These are phyloP conservation scores for Emergomyces pasteurianus DNA, from an alignment of 2,329 filamentous ascomycete species.

Conservation along the genomic window DNA sequence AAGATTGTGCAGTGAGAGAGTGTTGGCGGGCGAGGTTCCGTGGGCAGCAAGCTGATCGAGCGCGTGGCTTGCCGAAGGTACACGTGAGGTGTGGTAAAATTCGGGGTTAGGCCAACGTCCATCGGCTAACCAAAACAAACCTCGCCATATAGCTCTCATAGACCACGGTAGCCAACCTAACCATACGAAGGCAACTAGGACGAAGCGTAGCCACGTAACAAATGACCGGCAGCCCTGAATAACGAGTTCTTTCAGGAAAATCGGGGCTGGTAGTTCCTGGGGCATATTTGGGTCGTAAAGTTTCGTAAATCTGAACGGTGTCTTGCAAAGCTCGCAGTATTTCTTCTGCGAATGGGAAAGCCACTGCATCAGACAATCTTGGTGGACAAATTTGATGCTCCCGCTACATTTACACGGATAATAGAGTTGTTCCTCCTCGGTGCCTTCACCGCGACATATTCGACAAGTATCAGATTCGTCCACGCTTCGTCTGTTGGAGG, in stretches of 20 bases:
- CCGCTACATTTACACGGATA: conserved; percentile 98
- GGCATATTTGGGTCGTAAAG: conserved; percentile 95
- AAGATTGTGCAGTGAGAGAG: conserved; percentile 15
- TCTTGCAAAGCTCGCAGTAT: conserved; percentile 98
- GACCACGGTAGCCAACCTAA: conserved; percentile 76
- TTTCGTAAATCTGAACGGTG: conserved; percentile 94
- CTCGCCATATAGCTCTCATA: conserved; percentile 85
- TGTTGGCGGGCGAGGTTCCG: conserved; percentile 15
- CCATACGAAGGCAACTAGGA: conserved; percentile 78
- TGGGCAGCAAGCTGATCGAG: conserved; percentile 17
- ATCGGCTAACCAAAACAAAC: conserved; percentile 89
- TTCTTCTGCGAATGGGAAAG: conserved; percentile 98
- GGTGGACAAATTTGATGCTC: conserved; percentile 96
- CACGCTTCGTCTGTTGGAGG: conserved; percentile 24
- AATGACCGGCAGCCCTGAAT: conserved; percentile 61
- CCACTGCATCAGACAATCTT: conserved; percentile 98
- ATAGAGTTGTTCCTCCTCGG: conserved; percentile 73
- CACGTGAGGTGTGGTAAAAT: conserved; percentile 11
- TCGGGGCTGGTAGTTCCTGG: conserved; percentile 59
- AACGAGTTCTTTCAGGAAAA: conserved; percentile 69
- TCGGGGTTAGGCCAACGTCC: conserved; percentile 46
- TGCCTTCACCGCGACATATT: conserved; percentile 87
- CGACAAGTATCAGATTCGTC: conserved; percentile 75
- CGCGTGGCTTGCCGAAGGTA: conserved; percentile 10
- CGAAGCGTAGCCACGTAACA: conserved; percentile 64